Evolutionary conservation across 140 eudicot species (phyloP), one percentile per base, ranked within the genome.

Genomic region (Anethum foeniculum): DNA sequence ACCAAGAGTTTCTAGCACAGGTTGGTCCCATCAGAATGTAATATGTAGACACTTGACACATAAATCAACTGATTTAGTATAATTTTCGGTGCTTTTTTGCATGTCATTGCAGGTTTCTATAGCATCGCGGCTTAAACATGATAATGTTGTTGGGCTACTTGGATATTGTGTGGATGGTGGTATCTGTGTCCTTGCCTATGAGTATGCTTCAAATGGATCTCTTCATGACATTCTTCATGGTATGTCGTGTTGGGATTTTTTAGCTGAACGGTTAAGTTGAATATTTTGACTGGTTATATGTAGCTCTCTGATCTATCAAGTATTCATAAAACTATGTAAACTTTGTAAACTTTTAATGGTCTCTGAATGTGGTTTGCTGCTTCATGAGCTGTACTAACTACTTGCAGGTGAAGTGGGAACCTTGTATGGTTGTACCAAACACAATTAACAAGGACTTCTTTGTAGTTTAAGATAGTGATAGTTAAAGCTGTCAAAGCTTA

Each of bases 181-280:
- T 62, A 71, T 52, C 23, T 88, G 92, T 64, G 87, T 90, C 21
- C 88, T 90, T 71, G 90, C 89, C 39, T 90, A 90, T 81, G 94
- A 90, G 75, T 90, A 81, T 69, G 89, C 92, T n/a, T 62, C 90
- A 25, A 84, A 82, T 81, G 92, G 94, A 83, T 90, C 94, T 80
- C 86, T 90, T 36, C 90, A 88, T 28, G 89, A 88, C 44, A 83
- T 90, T 80, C 90, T 90, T 75, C 94, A 90, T 82, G 94, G 94
- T 88, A 81, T 30, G 83, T 77, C 10, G 13, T 21, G 9, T 52
- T 19, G 11, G 41, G 15, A 14, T 16, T 34, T 38, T 9, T 38
- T 46, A 36, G 38, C 9, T 3, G 43, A 28, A 67, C 3, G 25
- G 43, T 71, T 13, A 28, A 67, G 5, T 65, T 30, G 43, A 28